phyloP scores from a whole-genome alignment of 2,329 filamentous ascomycete species.

The Fusarium keratoplasticum region DNA sequence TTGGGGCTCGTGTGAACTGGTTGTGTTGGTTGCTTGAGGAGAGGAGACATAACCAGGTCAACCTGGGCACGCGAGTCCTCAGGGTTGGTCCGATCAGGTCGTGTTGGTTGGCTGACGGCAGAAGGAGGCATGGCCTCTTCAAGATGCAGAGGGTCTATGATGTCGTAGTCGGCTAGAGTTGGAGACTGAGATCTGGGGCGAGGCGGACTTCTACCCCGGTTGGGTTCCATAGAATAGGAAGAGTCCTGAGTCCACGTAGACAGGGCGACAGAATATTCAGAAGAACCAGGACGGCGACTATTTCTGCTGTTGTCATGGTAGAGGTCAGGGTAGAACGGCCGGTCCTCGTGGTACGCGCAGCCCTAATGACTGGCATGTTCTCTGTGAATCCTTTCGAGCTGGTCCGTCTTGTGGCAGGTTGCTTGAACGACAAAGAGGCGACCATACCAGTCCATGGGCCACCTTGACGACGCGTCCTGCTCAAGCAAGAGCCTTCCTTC shows the following conservation, averaged over 20 bases:
- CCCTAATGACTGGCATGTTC: neutral
- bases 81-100: neutral
- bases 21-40: neutral
- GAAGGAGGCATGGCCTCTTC: neutral
- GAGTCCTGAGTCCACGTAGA: neutral
- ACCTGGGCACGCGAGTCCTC: neutral
- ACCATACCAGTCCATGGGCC: neutral
- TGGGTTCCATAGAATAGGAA: neutral
- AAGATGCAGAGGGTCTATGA: neutral
- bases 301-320: neutral
- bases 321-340: neutral
- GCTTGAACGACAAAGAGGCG: neutral
- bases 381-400: neutral
- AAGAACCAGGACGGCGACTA: neutral
- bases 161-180: neutral
- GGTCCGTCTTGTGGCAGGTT: neutral
- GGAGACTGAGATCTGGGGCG: neutral
- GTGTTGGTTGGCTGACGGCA: neutral
- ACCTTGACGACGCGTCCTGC: neutral
- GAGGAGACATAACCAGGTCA: neutral
- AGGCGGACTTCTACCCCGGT: neutral
- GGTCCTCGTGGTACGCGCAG: neutral
- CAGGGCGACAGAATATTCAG: neutral
- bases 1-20: neutral
- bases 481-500: neutral